These are phyloP conservation scores for Didymella sp. DNA, from an alignment of 2,329 filamentous ascomycete genomes.

Conservation along the genomic window DNA sequence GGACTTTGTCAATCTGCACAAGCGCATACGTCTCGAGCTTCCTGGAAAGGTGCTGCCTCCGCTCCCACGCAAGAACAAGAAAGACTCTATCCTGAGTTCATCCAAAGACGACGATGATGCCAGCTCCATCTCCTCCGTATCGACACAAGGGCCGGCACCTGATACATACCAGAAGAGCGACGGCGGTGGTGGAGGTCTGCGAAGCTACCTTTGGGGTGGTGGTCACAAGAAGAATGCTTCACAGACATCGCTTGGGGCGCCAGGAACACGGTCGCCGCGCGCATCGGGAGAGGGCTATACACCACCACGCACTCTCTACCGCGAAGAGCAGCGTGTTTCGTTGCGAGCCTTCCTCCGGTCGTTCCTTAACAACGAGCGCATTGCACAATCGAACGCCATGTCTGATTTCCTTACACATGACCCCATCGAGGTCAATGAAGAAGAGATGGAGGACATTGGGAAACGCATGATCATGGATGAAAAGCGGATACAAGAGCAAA, in stretches of 20 bases:
- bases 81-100: conserved; percentile 66
- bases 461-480: conserved; percentile 83
- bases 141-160: conserved; percentile 65
- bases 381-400: conserved; percentile 83
- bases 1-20: conserved; percentile 83
- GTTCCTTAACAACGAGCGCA: conserved; percentile 81
- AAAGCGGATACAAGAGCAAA: conserved; percentile 89
- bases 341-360: conserved; percentile 89
- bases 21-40: conserved; percentile 79
- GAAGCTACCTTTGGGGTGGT: conserved; percentile 53
- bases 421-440: conserved; percentile 77
- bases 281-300: conserved; percentile 44
- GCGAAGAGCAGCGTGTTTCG: conserved; percentile 90
- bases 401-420: conserved; percentile 79
- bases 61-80: conserved; percentile 90
- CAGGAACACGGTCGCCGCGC: conserved; percentile 38
- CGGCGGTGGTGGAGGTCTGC: conserved; percentile 51
- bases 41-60: conserved; percentile 89
- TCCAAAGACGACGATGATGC: conserved; percentile 71
- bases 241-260: conserved; percentile 45
- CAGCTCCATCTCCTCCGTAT: conserved; percentile 81
- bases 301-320: conserved; percentile 69
- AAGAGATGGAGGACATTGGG: conserved; percentile 82
- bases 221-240: conserved; percentile 53
- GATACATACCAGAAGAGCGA: conserved; percentile 47